A percentile compares a stretch with the other conserved stretches of the same genome.
Evolutionary conservation across 2,329 filamentous ascomycete species (phyloP).

Genomic region (Stachybotrys chlorohalonatus): DNA sequence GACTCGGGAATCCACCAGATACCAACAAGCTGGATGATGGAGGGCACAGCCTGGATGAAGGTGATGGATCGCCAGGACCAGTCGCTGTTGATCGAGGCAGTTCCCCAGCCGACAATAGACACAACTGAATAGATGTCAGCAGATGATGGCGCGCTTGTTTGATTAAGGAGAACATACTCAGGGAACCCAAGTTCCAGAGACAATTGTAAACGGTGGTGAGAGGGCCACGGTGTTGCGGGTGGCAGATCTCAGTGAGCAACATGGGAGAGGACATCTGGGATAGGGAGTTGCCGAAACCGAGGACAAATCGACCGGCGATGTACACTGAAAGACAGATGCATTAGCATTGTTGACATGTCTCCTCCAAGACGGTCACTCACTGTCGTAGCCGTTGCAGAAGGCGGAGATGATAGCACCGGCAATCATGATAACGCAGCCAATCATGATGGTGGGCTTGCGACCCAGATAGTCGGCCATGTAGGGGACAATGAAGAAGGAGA

Average conservation of each 20-base stretch:
- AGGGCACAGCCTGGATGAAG: slow-evolving; percentile 54
- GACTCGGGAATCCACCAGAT: slow-evolving; percentile 63
- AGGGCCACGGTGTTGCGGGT: slow-evolving; percentile 58
- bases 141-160: background rate
- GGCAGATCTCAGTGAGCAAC: slow-evolving; percentile 56
- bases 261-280: slow-evolving; percentile 56
- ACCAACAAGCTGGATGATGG: slow-evolving; percentile 52
- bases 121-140: slow-evolving; percentile 27
- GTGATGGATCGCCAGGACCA: slow-evolving; percentile 62
- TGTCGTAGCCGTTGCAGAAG: slow-evolving; percentile 32
- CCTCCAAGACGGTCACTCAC: slow-evolving; percentile 17
- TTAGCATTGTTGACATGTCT: background rate
- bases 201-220: slow-evolving; percentile 61
- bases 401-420: slow-evolving; percentile 31
- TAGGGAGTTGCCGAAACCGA: slow-evolving; percentile 58
- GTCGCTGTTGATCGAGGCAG: slow-evolving; percentile 43
- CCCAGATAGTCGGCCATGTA: slow-evolving; percentile 35
- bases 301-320: slow-evolving; percentile 27
- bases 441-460: slow-evolving; percentile 32
- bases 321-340: slow-evolving; percentile 19
- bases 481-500: slow-evolving; percentile 36
- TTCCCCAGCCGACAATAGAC: slow-evolving; percentile 56
- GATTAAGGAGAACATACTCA: slow-evolving; percentile 15
- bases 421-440: slow-evolving; percentile 37
- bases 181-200: slow-evolving; percentile 53